Evolutionary conservation across 108 stramenopile genomes (phyloP), one percentile per base, ranked within the genome.

Genomic region (Conticribra guillardii): DNA sequence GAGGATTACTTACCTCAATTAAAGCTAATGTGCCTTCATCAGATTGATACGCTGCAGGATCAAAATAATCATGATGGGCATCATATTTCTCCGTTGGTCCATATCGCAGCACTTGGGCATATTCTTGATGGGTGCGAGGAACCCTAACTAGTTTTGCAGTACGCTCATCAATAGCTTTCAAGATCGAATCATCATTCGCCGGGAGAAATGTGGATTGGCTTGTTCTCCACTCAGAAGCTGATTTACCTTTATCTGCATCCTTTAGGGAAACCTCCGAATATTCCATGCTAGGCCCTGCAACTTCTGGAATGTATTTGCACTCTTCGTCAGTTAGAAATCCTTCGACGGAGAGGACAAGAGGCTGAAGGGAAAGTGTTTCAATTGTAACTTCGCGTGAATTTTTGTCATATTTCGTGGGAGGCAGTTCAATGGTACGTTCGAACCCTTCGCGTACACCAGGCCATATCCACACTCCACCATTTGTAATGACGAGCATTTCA

Each of bases 221-320:
- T 7, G 95, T 96, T 54, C 95, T 87, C 86, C 90, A 96, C 53
- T 96, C 89, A 19, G 87, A 83, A 24, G 91, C 87, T n/a, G 85
- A 80, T 58, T 89, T 88, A 26, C 93, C 95, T 54, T 86, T 81
- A 53, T 95, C 93, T 27, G 71, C 73, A 70, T 96, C 96, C 88
- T 89, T 94, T 8, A 96, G 79, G 0, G 71, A 71, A 30, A 95
- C 96, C 18, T 61, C 76, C 2, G 89, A 90, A 33, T 94, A 90
- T 30, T 74, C 51, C 84, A 96, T 87, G 53, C 48, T 46, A 17
- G 92, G 92, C 29, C 44, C 74, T 16, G 92, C 89, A 37, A 47
- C 66, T 24, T 79, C 48, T 34, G 84, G 67, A 71, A 95, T 93
- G 58, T 89, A 82, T 33, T 89, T 73, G 67, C 92, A 92, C 59